Percentiles rank a stretch among this genome's conserved stretches.
Conservation (phyloP, 331 rosid species). For the Stylosanthes scabra region DNA sequence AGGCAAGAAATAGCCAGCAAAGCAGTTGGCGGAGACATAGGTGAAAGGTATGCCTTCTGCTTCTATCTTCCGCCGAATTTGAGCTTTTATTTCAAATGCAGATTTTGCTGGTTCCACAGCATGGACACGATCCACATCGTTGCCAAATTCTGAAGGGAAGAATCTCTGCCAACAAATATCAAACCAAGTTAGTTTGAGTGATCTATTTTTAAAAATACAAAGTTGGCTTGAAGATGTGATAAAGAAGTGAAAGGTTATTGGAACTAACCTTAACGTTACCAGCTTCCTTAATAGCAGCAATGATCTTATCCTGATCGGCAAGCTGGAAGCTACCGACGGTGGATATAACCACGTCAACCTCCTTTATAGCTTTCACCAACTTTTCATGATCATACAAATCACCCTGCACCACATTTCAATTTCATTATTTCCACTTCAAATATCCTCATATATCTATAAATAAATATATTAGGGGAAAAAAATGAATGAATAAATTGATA, state of each 20-base stretch:
- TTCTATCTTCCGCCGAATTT: constrained; percentile 71
- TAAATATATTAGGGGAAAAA: not conserved
- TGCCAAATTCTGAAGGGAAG: constrained; percentile 88
- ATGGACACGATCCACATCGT: constrained; percentile 77
- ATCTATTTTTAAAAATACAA: too few relatives aligned
- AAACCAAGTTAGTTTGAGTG: too few relatives aligned
- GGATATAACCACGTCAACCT: constrained; percentile 88
- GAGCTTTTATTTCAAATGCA: constrained; percentile 53
- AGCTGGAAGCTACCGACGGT: constrained; percentile 64
- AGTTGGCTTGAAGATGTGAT: too few relatives aligned
- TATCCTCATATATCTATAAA: not conserved
- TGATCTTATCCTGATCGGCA: constrained; percentile 82
- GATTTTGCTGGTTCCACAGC: constrained; percentile 95
- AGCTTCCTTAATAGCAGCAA: constrained; percentile 87
- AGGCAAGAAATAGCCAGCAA: constrained; percentile 78
- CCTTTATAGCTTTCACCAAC: constrained; percentile 77
- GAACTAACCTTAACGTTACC: constrained; percentile 72
- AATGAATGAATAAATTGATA: not conserved
- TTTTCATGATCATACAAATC: constrained; percentile 74
- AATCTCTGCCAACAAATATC: constrained; percentile 60
- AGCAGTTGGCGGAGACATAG: constrained; percentile 67
- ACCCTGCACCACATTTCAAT: constrained; percentile 51
- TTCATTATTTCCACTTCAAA: not conserved
- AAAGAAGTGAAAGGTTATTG: too few relatives aligned
- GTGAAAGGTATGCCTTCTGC: constrained; percentile 79